Evolutionary conservation across 345 rosid species (phyloP), one percentile per base, ranked within the genome.

Genomic region (Hypericum androsaemum): DNA sequence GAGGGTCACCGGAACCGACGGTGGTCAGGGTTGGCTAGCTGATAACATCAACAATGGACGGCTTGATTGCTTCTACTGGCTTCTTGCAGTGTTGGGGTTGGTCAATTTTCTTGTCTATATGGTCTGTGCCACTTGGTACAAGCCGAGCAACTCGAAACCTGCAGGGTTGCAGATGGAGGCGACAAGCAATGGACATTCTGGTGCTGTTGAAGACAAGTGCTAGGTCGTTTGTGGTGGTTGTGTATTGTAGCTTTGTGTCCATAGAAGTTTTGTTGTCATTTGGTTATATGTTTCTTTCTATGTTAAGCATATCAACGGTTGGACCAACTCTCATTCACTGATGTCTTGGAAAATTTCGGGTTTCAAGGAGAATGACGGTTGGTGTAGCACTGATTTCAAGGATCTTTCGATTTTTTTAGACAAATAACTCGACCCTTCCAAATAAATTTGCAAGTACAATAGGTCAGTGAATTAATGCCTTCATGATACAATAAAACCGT

Each of bases 1-100:
- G 71, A 57, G 40, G 10, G 75, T 63, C 7, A 67, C 80, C 0
- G 68, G 68, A 12, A 55, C 58, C 41, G 47, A 42, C 0, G 70
- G 70, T 11, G 55, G 66, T 12, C 71, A 58, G 4, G 86, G 83
- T 41, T 83, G 89, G 89, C 39, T 83, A 12, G 81, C 72, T 10
- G 75, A 80, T 49, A 53, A 70, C 41, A 73, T 83, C 11, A 80
- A 80, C 65, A 35, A 60, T 12, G 83, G 89, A 14, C 70, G 86
- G 71, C 83, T 83, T 42, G 83, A 83, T 58, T 70, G 54, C 41
- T 83, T 83, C 63, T 80, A 75, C 46, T 79, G 78, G 41, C 74
- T 83, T 42, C 62, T 80, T n/a, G 66, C 83, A 0, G 42, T 61
- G 8, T 50, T 82, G 43, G 70, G 83, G 45, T n/a, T 68, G 50